These are phyloP conservation scores for Trichodelitschia bisporula DNA, from an alignment of 495 filamentous ascomycete genomes.

Conservation along the genomic window DNA sequence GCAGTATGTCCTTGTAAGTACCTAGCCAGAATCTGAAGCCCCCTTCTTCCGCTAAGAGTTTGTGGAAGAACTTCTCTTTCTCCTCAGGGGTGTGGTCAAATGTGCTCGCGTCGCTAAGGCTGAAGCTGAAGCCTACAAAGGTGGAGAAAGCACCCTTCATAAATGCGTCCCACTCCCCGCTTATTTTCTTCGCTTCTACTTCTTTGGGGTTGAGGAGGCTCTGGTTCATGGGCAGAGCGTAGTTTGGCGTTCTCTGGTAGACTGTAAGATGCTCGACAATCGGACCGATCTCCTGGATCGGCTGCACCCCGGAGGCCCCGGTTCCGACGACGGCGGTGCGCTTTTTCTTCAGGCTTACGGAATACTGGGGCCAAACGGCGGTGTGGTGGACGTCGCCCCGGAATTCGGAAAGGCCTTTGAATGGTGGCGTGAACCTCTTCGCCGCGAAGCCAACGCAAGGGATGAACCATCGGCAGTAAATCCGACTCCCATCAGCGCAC, in stretches of 20 bases:
- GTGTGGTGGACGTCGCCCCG: slow-evolving; percentile 29
- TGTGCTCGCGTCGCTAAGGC: slow-evolving; percentile 15
- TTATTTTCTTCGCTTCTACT: slow-evolving; percentile 6
- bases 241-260: slow-evolving; percentile 27
- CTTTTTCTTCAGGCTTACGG: slow-evolving; percentile 24
- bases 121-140: slow-evolving; percentile 21
- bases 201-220: slow-evolving; percentile 8
- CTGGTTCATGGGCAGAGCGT: slow-evolving; percentile 11
- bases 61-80: slow-evolving; percentile 20
- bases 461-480: slow-evolving; percentile 23
- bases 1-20: slow-evolving; percentile 24
- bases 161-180: too few relatives aligned
- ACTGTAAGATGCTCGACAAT: slow-evolving; percentile 18
- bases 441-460: slow-evolving; percentile 21
- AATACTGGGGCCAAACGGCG: slow-evolving; percentile 30
- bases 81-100: slow-evolving; percentile 23
- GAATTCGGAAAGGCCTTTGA: slow-evolving; percentile 27
- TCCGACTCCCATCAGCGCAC: slow-evolving; percentile 21
- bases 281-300: slow-evolving; percentile 21
- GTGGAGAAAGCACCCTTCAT: slow-evolving; percentile 5
- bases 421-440: slow-evolving; percentile 21
- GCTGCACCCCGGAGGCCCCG: slow-evolving; percentile 32
- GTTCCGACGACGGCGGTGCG: slow-evolving; percentile 31
- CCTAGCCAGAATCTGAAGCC: slow-evolving; percentile 25
- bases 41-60: slow-evolving; percentile 22